Percentiles rank a stretch among this genome's conserved stretches.
Evolutionary conservation across 306 rosid genomes (phyloP).

Genomic region (Glycyrrhiza uralensis): DNA sequence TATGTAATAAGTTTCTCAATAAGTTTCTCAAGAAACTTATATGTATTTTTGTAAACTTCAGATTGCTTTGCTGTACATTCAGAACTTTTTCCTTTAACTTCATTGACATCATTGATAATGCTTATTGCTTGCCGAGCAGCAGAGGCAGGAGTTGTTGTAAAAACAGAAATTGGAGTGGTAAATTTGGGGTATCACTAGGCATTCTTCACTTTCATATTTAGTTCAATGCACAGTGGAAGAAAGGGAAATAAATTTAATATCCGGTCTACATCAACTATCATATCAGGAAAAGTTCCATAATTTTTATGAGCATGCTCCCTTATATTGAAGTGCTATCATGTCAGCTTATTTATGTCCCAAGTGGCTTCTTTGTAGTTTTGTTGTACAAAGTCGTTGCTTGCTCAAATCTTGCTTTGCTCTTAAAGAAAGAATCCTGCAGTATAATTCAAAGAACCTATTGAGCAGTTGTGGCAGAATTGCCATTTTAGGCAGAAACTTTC

Average conservation of each 20-base stretch:
- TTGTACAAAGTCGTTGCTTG: background rate
- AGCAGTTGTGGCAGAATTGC: background rate
- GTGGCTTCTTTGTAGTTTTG: constrained; percentile 1
- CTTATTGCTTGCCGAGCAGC: background rate
- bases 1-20: background rate
- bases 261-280: background rate
- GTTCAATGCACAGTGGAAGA: constrained; percentile 10
- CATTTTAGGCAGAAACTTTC: constrained; percentile 1
- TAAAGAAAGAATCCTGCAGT: constrained; percentile 5
- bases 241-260: background rate
- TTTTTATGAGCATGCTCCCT: background rate
- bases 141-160: background rate
- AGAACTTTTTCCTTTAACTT: background rate
- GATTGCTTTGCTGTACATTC: background rate
- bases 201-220: background rate
- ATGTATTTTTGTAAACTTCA: background rate
- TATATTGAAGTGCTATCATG: background rate
- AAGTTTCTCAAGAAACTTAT: no score
- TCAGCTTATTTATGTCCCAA: background rate
- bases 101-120: background rate
- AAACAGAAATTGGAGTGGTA: background rate
- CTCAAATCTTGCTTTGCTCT: constrained; percentile 1
- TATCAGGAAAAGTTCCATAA: background rate
- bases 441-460: background rate
- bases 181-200: constrained; percentile 3